Percentiles rank a stretch among this genome's conserved stretches.
Conservation (phyloP, 805 yeast species). For the Starmerella kuoi region DNA sequence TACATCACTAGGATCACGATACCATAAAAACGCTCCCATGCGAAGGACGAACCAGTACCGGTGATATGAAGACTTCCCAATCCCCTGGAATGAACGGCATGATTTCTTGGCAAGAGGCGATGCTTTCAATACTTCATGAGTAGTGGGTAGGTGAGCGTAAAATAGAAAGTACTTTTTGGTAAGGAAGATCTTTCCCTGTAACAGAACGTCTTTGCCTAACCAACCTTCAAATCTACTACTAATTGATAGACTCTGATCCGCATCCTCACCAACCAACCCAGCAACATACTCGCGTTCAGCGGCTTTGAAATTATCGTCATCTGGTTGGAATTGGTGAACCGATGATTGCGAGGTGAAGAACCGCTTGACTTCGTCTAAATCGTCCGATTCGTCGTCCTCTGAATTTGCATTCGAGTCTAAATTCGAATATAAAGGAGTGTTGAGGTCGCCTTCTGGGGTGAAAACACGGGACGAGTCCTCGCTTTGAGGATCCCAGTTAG, state of each 20-base stretch:
- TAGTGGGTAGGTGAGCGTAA: slow-evolving; percentile 65
- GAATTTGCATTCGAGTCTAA: neutral
- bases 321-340: neutral
- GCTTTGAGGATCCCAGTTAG: no score
- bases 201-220: slow-evolving; percentile 66
- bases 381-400: slow-evolving; percentile 1
- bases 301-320: neutral
- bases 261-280: slow-evolving; percentile 5
- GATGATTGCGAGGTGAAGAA: neutral
- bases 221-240: slow-evolving; percentile 33
- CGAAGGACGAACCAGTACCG: slow-evolving; percentile 75
- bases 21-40: slow-evolving; percentile 55
- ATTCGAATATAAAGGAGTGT: no score
- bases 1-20: slow-evolving; percentile 59
- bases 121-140: slow-evolving; percentile 33
- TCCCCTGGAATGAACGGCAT: slow-evolving; percentile 26
- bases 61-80: slow-evolving; percentile 28
- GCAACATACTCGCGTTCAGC: slow-evolving; percentile 6
- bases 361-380: neutral
- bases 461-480: no score
- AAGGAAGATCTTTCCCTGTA: slow-evolving; percentile 75
- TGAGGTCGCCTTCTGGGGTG: no score
- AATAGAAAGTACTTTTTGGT: slow-evolving; percentile 56
- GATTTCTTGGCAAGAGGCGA: slow-evolving; percentile 38
- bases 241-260: slow-evolving; percentile 3